These are phyloP conservation scores for Daldinia eschscholtzii DNA, from an alignment of 2,329 filamentous ascomycete species.

Conservation along the genomic window DNA sequence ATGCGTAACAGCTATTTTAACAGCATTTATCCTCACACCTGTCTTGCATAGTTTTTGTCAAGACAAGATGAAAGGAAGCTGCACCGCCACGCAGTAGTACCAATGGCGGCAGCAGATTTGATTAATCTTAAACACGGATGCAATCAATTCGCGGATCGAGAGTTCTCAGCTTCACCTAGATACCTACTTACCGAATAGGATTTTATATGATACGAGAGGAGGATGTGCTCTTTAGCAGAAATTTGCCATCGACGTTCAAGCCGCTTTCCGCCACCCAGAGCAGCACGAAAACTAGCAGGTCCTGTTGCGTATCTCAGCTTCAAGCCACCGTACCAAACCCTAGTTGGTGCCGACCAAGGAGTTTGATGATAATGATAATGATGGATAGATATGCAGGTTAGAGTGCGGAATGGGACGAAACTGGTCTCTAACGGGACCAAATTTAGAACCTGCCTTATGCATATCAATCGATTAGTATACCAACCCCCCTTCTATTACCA, in stretches of 20 bases:
- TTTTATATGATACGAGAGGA: background rate
- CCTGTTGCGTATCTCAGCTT: background rate
- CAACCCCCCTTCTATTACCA: slow-evolving; percentile 3
- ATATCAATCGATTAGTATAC: slow-evolving; percentile 32
- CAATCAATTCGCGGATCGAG: background rate
- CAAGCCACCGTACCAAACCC: background rate
- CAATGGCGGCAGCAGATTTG: background rate
- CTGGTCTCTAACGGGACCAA: slow-evolving; percentile 21
- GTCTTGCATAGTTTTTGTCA: background rate
- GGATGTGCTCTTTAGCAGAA: background rate
- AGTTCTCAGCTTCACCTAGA: background rate
- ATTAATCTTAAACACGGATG: background rate
- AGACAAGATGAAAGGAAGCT: background rate
- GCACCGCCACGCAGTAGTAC: background rate
- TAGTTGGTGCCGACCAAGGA: background rate
- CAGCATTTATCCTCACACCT: slow-evolving; percentile 1
- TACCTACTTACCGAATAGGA: background rate
- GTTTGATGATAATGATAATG: slow-evolving; percentile 25
- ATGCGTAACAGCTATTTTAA: slow-evolving; percentile 9
- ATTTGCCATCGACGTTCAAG: background rate
- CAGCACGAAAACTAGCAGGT: slow-evolving; percentile 17
- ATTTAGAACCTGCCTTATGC: slow-evolving; percentile 35
- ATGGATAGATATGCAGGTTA: slow-evolving; percentile 13
- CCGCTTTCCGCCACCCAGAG: background rate
- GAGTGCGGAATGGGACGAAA: slow-evolving; percentile 10